Percentiles rank a stretch among this genome's conserved stretches.
Conservation (phyloP, 257 asterid species). For the Solanum pennellii region DNA sequence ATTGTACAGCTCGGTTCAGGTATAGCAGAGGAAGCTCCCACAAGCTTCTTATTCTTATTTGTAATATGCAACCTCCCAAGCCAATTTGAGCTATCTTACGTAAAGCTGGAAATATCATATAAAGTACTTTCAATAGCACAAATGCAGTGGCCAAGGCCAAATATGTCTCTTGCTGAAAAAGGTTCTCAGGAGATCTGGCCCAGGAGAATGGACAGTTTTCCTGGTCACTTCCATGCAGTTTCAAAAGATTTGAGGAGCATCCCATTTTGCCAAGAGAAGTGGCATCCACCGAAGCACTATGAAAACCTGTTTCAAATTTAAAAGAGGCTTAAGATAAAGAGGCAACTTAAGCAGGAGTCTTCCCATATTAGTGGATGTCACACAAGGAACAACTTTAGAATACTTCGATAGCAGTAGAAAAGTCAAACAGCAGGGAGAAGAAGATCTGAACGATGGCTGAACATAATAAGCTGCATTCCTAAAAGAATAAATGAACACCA, state of each 20-base stretch:
- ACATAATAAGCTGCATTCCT: not conserved
- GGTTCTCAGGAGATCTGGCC: slow-evolving; percentile 76
- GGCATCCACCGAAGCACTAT: slow-evolving; percentile 18
- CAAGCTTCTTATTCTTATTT: slow-evolving; percentile 32
- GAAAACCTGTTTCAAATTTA: slow-evolving; percentile 22
- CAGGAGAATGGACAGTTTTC: slow-evolving; percentile 73
- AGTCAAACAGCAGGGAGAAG: not conserved
- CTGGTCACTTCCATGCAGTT: slow-evolving; percentile 10
- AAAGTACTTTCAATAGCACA: slow-evolving; percentile 46
- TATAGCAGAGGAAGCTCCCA: slow-evolving; percentile 43
- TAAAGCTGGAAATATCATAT: slow-evolving; percentile 33
- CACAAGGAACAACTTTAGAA: not conserved
- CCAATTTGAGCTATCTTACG: slow-evolving; percentile 26
- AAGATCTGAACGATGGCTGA: not conserved
- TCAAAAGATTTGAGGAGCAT: slow-evolving; percentile 24
- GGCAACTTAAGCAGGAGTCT: not conserved
- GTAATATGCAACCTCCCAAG: slow-evolving; percentile 41
- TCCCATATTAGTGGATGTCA: not conserved
- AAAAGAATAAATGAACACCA: not conserved
- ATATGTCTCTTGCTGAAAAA: slow-evolving; percentile 59
- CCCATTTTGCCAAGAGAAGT: slow-evolving; percentile 23
- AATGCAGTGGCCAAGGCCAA: slow-evolving; percentile 59
- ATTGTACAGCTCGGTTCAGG: slow-evolving; percentile 44
- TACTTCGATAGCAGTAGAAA: not conserved
- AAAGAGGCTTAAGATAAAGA: not conserved